Conservation (phyloP, 2,329 filamentous ascomycete genomes). For the Phialophora verrucosa region DNA sequence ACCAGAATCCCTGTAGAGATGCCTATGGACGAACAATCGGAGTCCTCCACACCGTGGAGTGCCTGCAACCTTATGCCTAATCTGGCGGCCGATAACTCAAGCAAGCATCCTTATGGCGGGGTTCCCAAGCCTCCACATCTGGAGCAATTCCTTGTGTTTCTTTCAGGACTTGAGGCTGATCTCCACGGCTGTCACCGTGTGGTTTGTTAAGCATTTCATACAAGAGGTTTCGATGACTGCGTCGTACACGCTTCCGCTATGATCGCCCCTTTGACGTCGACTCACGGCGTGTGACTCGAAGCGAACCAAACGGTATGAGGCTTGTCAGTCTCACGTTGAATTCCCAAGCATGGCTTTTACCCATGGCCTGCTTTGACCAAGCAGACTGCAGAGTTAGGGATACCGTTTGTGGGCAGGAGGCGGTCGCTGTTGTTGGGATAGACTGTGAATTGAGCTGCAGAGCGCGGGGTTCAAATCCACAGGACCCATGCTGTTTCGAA, state of each 20-base stretch:
- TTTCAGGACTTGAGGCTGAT: background rate
- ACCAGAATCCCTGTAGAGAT: background rate
- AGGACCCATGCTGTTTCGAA: slow-evolving; percentile 11
- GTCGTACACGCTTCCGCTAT: background rate
- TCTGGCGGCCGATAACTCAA: background rate
- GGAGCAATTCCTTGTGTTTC: background rate
- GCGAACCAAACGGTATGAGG: background rate
- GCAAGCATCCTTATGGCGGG: background rate
- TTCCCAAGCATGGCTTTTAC: background rate
- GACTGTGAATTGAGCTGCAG: slow-evolving; percentile 12
- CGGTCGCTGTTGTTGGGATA: slow-evolving; percentile 22
- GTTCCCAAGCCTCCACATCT: background rate
- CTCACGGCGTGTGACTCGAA: background rate
- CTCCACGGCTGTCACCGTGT: background rate
- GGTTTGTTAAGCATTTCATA: background rate
- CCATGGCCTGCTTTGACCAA: slow-evolving; percentile 1
- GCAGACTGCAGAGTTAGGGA: slow-evolving; percentile 4
- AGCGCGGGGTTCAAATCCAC: slow-evolving; percentile 16
- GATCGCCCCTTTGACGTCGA: background rate
- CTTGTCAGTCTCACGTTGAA: background rate
- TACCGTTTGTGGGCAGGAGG: background rate
- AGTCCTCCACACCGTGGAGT: background rate
- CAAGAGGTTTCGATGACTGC: background rate
- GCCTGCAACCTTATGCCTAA: background rate
- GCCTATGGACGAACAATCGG: background rate